A percentile compares a stretch with the other conserved stretches of the same genome.
Evolutionary conservation across 1,139 yeast genomes (phyloP).

Genomic region (Ogataea hybrid): DNA sequence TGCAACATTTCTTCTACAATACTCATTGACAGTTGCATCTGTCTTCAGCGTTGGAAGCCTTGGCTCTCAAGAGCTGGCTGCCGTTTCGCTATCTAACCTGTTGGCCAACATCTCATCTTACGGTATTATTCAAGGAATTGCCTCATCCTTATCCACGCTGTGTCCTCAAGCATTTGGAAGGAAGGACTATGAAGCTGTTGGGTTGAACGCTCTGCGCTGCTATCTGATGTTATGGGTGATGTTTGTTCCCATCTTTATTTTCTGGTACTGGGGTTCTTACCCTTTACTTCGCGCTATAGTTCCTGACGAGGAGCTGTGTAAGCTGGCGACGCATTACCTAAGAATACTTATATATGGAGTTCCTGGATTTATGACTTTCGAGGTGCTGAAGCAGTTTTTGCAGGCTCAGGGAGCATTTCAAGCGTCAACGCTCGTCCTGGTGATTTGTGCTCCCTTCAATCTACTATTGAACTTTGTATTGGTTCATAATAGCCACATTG

Average conservation of each 20-base stretch:
- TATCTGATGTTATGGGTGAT: constrained; percentile 53
- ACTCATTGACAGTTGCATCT: constrained; percentile 79
- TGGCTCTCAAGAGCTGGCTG: constrained; percentile 72
- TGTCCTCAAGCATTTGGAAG: constrained; percentile 79
- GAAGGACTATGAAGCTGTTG: constrained; percentile 59
- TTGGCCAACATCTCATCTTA: constrained; percentile 74
- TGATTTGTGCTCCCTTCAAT: constrained; percentile 70
- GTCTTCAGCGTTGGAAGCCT: constrained; percentile 81
- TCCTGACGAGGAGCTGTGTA: constrained; percentile 48
- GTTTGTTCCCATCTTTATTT: constrained; percentile 52
- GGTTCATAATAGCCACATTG: constrained; percentile 58
- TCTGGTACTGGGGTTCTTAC: constrained; percentile 57
- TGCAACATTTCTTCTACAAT: constrained; percentile 74
- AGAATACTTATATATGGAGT: constrained; percentile 56
- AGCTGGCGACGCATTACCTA: constrained; percentile 56
- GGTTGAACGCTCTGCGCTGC: constrained; percentile 65
- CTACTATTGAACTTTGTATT: constrained; percentile 58
- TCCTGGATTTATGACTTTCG: constrained; percentile 74
- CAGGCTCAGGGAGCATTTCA: constrained; percentile 80
- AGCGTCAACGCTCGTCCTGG: constrained; percentile 68
- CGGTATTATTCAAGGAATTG: constrained; percentile 69
- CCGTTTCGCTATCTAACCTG: constrained; percentile 70
- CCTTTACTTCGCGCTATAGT: constrained; percentile 45
- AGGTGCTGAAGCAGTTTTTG: constrained; percentile 66
- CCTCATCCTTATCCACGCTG: constrained; percentile 72